Conservation (phyloP, 805 yeast species). For the Lachancea kluyveri region DNA sequence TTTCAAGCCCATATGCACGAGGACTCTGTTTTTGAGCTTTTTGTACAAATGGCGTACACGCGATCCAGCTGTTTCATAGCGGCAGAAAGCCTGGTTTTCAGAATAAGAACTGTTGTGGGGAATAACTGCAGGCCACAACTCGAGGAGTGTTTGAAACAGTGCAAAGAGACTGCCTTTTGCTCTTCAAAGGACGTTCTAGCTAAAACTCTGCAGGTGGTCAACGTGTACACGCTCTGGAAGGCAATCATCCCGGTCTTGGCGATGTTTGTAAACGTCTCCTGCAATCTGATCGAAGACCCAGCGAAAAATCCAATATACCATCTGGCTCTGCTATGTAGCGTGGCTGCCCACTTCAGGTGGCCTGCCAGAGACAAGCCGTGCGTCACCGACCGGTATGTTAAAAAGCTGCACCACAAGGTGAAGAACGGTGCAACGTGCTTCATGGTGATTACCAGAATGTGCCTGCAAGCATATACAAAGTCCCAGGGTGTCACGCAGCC, state of each 20-base stretch:
- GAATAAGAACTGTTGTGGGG: too few species aligned
- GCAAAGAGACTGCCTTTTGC: background rate
- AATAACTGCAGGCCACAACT: background rate
- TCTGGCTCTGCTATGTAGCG: background rate
- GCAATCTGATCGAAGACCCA: background rate
- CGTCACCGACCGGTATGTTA: too few species aligned
- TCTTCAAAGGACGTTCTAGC: background rate
- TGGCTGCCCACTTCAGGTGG: too few species aligned
- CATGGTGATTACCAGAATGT: too few species aligned
- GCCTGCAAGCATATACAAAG: too few species aligned
- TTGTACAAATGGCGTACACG: background rate
- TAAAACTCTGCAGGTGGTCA: background rate
- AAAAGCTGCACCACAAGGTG: too few species aligned
- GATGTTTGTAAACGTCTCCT: background rate
- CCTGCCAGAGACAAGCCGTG: too few species aligned
- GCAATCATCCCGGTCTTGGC: background rate
- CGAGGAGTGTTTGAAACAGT: background rate
- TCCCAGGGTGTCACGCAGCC: too few species aligned
- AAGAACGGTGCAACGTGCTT: too few species aligned
- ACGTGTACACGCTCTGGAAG: background rate
- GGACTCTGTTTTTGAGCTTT: slow-evolving; percentile 1
- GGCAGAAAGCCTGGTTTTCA: too few species aligned
- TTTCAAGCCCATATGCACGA: background rate
- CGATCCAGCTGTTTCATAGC: background rate
- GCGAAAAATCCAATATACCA: background rate